Evolutionary conservation across 192 early-diverging fungal species (phyloP).

Genomic region (Glomus cerebriforme): DNA sequence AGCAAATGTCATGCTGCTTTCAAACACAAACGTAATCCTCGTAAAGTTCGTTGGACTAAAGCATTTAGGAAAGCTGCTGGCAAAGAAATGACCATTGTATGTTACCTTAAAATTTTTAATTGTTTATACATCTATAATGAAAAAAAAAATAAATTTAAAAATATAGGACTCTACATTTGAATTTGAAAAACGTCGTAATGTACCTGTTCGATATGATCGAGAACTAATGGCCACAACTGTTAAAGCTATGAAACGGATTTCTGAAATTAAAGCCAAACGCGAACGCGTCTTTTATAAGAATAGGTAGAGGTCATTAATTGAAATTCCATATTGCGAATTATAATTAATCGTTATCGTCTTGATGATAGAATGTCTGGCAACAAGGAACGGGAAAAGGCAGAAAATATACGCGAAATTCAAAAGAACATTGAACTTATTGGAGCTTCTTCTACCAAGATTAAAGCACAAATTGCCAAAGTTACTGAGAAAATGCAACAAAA

Average conservation of each 20-base stretch:
- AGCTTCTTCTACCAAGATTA: conserved; percentile 56
- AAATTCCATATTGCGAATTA: background rate
- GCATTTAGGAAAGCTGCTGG: conserved; percentile 98
- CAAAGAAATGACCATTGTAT: conserved; percentile 98
- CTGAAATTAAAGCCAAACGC: conserved; percentile 91
- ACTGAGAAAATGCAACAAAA: conserved; percentile 45
- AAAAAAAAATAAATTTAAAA: background rate
- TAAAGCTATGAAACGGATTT: conserved; percentile 98
- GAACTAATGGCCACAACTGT: conserved; percentile 95
- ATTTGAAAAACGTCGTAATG: conserved; percentile 98
- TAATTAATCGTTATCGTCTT: background rate
- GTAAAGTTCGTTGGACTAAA: conserved; percentile 99
- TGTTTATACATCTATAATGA: background rate
- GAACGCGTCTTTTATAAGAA: conserved; percentile 94
- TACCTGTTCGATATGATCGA: conserved; percentile 97
- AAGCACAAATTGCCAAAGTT: conserved; percentile 69
- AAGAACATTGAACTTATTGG: conserved; percentile 88
- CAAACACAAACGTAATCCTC: conserved; percentile 99
- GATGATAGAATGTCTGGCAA: conserved; percentile 70
- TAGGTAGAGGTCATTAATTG: conserved; percentile 42
- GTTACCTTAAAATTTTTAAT: conserved; percentile 33
- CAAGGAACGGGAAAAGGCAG: conserved; percentile 75
- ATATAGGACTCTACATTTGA: conserved; percentile 90
- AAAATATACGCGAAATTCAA: conserved; percentile 77
- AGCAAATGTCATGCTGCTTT: conserved; percentile 99